Conservation (phyloP, 192 early-diverging fungal species). For the Dissophora ornata region DNA sequence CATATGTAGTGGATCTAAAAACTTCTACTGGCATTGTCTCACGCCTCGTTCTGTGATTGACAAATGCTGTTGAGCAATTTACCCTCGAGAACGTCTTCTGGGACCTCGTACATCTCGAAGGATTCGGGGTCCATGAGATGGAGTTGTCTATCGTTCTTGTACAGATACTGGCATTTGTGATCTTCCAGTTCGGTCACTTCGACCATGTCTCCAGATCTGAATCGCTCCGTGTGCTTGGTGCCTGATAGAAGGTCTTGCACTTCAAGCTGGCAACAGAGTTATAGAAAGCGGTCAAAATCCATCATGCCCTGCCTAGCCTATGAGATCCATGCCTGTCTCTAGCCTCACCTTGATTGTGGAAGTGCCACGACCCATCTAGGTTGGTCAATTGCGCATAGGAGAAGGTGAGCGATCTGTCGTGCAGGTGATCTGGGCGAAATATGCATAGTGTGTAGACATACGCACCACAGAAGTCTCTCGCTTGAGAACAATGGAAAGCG, state of each 20-base stretch:
- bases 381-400: too few species aligned
- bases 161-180: slow-evolving; percentile 79
- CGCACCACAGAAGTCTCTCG: slow-evolving; percentile 77
- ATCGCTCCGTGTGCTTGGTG: slow-evolving; percentile 70
- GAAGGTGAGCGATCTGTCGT: too few species aligned
- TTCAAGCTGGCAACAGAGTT: too few species aligned
- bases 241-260: slow-evolving; percentile 75
- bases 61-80: too few species aligned
- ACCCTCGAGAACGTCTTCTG: slow-evolving; percentile 69
- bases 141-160: slow-evolving; percentile 68
- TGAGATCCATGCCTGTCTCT: too few species aligned
- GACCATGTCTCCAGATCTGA: slow-evolving; percentile 73
- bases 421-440: too few species aligned
- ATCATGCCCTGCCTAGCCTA: too few species aligned
- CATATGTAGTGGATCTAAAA: too few species aligned
- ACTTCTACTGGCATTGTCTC: too few species aligned
- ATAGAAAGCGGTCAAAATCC: too few species aligned
- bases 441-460: slow-evolving; percentile 42
- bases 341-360: slow-evolving; percentile 36
- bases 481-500: slow-evolving; percentile 72
- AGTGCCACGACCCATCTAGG: slow-evolving; percentile 47
- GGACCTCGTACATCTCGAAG: slow-evolving; percentile 77
- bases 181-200: slow-evolving; percentile 78
- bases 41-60: too few species aligned
- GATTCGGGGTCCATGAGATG: slow-evolving; percentile 77